Evolutionary conservation across 495 filamentous ascomycete genomes (phyloP), one percentile per base, ranked within the genome.

Genomic region (Collariella sp.): DNA sequence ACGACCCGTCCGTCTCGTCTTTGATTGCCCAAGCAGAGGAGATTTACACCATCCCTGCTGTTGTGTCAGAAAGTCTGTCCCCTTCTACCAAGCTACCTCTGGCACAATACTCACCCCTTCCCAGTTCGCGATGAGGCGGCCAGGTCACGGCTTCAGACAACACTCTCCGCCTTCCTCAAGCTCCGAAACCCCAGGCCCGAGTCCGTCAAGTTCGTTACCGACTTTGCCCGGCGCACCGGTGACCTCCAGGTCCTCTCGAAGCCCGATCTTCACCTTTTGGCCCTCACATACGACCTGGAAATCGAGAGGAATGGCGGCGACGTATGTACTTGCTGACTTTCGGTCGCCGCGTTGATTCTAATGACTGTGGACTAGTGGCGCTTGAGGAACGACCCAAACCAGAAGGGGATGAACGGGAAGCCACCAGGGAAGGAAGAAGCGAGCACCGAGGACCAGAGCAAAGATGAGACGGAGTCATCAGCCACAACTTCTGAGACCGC

Each of bases 211-310:
- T 71, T 87, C 48, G 75, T 96, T n/a, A 83, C 80, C 48, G 84
- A 89, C 54, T 96, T 97, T 69, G 87, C 91, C 46, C 80, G 84
- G 39, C 88, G 83, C 69, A 97, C 93, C 1, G 93, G 93, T 53
- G 93, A 99, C 64, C 80, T 87, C 36, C 78, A 85, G 24, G 89
- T 95, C 4, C 71, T 99, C 39, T 95, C 89, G 67, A 82, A 77
- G 63, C 84, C 88, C 5, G 93, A 99, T 83, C 72, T 97, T 41
- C 83, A 91, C 56, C 76, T 97, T 33, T 73, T 97, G 59, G 93
- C 91, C 5, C 75, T 99, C 29, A 85, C 89, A 3, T 97, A 96
- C 63, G 93, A 98, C 63, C 61, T 97, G 13, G 89, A 96, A 58
- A 82, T 87, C 55, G 87, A 94, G 69, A 75, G 80, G 52, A 91